A percentile compares a stretch with the other conserved stretches of the same genome.
phyloP scores from a whole-genome alignment of 371 early-diverging fungal genomes.

The Circinella umbellata region DNA sequence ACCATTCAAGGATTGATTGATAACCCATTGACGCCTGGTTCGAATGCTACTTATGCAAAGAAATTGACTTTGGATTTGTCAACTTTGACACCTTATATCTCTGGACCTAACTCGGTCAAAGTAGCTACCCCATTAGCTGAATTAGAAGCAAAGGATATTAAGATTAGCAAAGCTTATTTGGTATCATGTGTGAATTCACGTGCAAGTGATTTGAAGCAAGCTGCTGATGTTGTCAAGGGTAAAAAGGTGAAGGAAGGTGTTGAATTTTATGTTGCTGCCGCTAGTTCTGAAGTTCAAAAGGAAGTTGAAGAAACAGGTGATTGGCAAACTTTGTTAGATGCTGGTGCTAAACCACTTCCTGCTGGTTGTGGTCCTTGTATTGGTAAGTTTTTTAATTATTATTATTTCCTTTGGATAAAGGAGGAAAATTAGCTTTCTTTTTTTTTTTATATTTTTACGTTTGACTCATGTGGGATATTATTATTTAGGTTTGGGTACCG shows the following conservation, averaged over 20 bases:
- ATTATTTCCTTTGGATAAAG: background rate
- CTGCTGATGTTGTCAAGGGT: slow-evolving; percentile 83
- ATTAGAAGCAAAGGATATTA: slow-evolving; percentile 72
- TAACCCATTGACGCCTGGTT: slow-evolving; percentile 64
- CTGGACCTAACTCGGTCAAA: slow-evolving; percentile 96
- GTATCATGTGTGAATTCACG: slow-evolving; percentile 95
- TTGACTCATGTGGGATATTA: background rate
- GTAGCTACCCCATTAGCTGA: slow-evolving; percentile 77
- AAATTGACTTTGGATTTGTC: slow-evolving; percentile 86
- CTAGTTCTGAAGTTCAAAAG: slow-evolving; percentile 87
- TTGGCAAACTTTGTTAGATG: slow-evolving; percentile 85
- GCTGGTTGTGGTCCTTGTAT: slow-evolving; percentile 98
- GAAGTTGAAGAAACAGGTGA: slow-evolving; percentile 86
- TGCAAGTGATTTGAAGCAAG: slow-evolving; percentile 83
- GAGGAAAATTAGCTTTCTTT: too few relatives aligned
- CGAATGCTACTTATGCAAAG: slow-evolving; percentile 83
- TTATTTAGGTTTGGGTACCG: slow-evolving; percentile 76
- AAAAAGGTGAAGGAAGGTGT: slow-evolving; percentile 82
- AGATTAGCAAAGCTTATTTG: slow-evolving; percentile 95
- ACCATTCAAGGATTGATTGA: slow-evolving; percentile 61
- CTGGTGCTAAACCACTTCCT: slow-evolving; percentile 90
- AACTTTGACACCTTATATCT: slow-evolving; percentile 85
- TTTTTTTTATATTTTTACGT: too few relatives aligned
- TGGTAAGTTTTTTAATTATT: slow-evolving; percentile 44
- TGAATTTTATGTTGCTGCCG: slow-evolving; percentile 96